A percentile compares a stretch with the other conserved stretches of the same genome.
Evolutionary conservation across 2,329 filamentous ascomycete species (phyloP).

Genomic region (Rugonectria rugulosa): DNA sequence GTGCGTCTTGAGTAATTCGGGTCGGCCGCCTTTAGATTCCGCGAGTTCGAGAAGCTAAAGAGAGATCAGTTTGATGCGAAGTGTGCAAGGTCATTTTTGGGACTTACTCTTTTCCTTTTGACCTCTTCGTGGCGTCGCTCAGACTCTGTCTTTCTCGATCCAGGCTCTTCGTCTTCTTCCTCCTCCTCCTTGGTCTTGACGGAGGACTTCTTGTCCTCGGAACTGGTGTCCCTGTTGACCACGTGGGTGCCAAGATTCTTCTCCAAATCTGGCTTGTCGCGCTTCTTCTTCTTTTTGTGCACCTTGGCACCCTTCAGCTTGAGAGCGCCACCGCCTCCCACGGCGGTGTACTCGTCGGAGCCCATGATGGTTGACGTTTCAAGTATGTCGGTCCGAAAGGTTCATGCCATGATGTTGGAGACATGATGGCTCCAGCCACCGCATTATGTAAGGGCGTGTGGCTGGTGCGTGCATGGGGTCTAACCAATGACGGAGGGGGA

Average conservation of each 20-base stretch:
- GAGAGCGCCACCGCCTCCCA: conserved; percentile 74
- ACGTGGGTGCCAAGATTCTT: conserved; percentile 52
- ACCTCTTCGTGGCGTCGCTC: conserved; percentile 83
- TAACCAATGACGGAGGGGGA: conserved; percentile 15
- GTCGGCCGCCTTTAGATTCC: conserved; percentile 61
- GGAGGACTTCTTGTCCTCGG: conserved; percentile 33
- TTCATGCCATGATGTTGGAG: conserved; percentile 14
- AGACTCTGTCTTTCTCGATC: conserved; percentile 77
- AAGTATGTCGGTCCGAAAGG: neutral
- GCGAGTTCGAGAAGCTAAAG: conserved; percentile 81
- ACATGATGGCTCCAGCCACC: conserved; percentile 2
- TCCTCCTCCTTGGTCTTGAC: conserved; percentile 33
- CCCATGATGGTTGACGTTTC: conserved; percentile 61
- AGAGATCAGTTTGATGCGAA: neutral
- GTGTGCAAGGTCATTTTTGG: neutral
- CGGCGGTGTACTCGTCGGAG: conserved; percentile 75
- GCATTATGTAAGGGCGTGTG: conserved; percentile 24
- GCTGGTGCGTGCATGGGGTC: neutral
- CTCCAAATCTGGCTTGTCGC: conserved; percentile 55
- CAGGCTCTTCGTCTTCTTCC: conserved; percentile 42
- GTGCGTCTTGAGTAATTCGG: conserved; percentile 92
- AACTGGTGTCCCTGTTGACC: conserved; percentile 32
- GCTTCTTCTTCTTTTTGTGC: conserved; percentile 70
- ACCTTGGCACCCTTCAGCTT: conserved; percentile 83
- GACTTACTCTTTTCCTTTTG: conserved; percentile 77